These are phyloP conservation scores for Paraglomus occultum DNA, from an alignment of 192 early-diverging fungal species.

Conservation along the genomic window DNA sequence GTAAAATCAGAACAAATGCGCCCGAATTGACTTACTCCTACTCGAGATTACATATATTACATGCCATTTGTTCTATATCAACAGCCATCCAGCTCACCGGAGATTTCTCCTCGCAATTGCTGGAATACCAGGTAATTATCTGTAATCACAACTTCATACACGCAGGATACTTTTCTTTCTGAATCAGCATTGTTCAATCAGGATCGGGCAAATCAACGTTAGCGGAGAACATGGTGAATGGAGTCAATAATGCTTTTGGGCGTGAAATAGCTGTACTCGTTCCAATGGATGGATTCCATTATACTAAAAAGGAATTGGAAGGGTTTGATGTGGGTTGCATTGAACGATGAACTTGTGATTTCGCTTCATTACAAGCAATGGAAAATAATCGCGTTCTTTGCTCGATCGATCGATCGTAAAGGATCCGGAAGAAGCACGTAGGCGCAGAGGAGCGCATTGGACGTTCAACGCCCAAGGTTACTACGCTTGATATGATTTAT, in stretches of 20 bases:
- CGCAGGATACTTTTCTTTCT: constrained; percentile 23
- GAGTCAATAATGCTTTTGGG: constrained; percentile 21
- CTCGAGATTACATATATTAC: too few species aligned
- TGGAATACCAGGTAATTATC: constrained; percentile 2
- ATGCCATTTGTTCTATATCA: too few species aligned
- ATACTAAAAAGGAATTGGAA: constrained; percentile 35
- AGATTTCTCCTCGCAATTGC: constrained; percentile 23
- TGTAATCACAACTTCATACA: too few species aligned
- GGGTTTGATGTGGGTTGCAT: constrained; percentile 28
- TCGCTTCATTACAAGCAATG: too few species aligned
- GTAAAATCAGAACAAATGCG: too few species aligned
- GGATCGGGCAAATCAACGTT: constrained; percentile 46
- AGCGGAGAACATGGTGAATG: constrained; percentile 17
- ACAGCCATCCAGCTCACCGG: neutral
- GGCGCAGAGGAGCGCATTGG: constrained; percentile 50
- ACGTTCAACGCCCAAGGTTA: constrained; percentile 47
- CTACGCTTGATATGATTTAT: neutral
- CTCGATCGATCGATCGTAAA: neutral
- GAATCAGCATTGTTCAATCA: too few species aligned
- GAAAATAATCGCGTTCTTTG: too few species aligned
- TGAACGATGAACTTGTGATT: neutral
- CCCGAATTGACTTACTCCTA: too few species aligned
- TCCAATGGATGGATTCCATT: constrained; percentile 60
- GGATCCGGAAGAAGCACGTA: constrained; percentile 46
- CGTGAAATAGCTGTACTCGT: constrained; percentile 33